These are phyloP conservation scores for Sugiyamaella floridensis DNA, from an alignment of 805 yeast species.

Conservation along the genomic window DNA sequence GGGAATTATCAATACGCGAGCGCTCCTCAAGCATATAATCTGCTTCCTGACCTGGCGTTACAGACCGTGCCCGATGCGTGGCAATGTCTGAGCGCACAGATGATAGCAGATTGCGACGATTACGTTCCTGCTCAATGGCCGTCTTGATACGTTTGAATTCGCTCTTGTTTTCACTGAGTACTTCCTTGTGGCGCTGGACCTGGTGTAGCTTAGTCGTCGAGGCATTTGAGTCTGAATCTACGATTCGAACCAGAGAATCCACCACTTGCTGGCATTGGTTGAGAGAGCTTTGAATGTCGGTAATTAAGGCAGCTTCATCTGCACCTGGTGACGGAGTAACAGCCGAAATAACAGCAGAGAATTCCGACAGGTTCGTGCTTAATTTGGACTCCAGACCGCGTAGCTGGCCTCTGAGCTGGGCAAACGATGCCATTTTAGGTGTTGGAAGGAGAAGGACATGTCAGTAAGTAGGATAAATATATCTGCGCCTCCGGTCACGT, in stretches of 20 bases:
- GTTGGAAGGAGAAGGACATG: not conserved
- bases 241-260: conserved; percentile 43
- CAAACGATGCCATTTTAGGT: conserved; percentile 40
- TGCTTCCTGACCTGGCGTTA: conserved; percentile 39
- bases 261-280: conserved; percentile 36
- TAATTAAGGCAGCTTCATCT: conserved; percentile 42
- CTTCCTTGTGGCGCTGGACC: conserved; percentile 73
- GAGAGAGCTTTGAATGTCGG: conserved; percentile 46
- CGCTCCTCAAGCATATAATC: conserved; percentile 77
- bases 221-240: conserved; percentile 47
- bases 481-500: not conserved
- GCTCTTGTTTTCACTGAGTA: conserved; percentile 58
- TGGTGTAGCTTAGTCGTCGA: conserved; percentile 76
- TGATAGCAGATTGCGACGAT: conserved; percentile 63
- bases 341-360: conserved; percentile 48
- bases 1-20: conserved; percentile 62
- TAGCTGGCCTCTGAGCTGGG: conserved; percentile 62
- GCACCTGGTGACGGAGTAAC: conserved; percentile 42
- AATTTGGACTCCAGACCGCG: conserved; percentile 67
- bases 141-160: conserved; percentile 54
- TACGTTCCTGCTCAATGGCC: conserved; percentile 64
- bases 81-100: conserved; percentile 77
- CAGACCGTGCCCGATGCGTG: conserved; percentile 40
- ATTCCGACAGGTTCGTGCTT: conserved; percentile 44
- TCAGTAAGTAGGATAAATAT: not conserved